Evolutionary conservation across 2,329 filamentous ascomycete genomes (phyloP).

Genomic region (Zopfia rhizophila): DNA sequence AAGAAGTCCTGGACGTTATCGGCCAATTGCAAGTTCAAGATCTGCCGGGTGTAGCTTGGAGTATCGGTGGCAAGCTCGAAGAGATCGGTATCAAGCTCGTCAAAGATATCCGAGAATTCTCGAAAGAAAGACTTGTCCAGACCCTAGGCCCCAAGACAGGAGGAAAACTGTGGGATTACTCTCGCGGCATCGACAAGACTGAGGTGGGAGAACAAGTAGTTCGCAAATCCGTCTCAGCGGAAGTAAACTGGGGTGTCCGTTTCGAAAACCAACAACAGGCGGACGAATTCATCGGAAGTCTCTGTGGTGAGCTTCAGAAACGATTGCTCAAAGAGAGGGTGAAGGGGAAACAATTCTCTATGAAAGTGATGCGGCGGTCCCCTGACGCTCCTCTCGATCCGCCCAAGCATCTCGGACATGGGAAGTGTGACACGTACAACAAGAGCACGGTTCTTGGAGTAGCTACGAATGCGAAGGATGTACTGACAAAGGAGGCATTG

Average conservation of each 20-base stretch:
- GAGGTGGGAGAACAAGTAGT: conserved; percentile 88
- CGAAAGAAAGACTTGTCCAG: conserved; percentile 78
- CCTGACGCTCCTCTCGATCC: conserved; percentile 90
- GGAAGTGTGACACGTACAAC: conserved; percentile 93
- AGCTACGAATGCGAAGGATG: conserved; percentile 77
- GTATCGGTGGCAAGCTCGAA: conserved; percentile 86
- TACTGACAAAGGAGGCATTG: conserved; percentile 84
- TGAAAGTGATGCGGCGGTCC: conserved; percentile 93
- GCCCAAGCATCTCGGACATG: conserved; percentile 92
- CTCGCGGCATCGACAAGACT: conserved; percentile 83
- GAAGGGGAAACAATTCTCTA: conserved; percentile 85
- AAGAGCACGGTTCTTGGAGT: conserved; percentile 86
- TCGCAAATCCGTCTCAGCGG: conserved; percentile 94
- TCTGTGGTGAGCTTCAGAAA: conserved; percentile 86
- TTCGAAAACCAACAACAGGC: conserved; percentile 93
- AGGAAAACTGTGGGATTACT: conserved; percentile 88
- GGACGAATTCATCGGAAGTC: conserved; percentile 86
- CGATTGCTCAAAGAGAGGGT: conserved; percentile 84
- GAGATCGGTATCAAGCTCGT: conserved; percentile 85
- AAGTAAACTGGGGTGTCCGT: conserved; percentile 98
- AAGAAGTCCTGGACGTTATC: conserved; percentile 80
- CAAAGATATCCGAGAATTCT: conserved; percentile 80
- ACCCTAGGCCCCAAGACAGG: conserved; percentile 91
- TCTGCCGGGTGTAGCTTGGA: conserved; percentile 91
- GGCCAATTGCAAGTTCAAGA: conserved; percentile 80